Evolutionary conservation across 441 rosid genomes (phyloP).

Genomic region (Aleurites moluccanus): DNA sequence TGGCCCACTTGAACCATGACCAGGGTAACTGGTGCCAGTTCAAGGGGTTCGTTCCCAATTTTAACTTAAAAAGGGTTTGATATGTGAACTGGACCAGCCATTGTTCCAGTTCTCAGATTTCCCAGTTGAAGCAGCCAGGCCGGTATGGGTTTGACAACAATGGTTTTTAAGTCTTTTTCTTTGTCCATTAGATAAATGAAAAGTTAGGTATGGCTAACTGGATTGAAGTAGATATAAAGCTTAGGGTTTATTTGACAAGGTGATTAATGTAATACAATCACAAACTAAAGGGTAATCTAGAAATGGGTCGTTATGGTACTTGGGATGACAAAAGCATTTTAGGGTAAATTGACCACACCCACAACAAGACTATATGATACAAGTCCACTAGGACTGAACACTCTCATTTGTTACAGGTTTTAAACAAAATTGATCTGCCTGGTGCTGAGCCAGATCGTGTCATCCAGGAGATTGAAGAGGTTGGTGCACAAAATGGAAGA

Average conservation of each 20-base stretch:
- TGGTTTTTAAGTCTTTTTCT: neutral
- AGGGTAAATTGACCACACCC: neutral
- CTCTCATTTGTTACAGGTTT: slow-evolving; percentile 52
- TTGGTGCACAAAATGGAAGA: slow-evolving; percentile 46
- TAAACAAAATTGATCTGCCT: slow-evolving; percentile 98
- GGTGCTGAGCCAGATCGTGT: slow-evolving; percentile 93
- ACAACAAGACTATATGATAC: neutral
- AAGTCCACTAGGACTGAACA: slow-evolving; percentile 14
- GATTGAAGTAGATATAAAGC: neutral
- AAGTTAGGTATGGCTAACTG: neutral
- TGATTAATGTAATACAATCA: neutral
- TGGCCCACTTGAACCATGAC: no score
- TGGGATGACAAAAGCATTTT: neutral
- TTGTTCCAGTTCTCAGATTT: no score
- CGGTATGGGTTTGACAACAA: neutral
- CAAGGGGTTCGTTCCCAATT: no score
- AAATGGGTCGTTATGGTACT: neutral
- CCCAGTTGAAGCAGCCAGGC: no score
- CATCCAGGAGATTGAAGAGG: slow-evolving; percentile 94
- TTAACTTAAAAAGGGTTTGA: no score
- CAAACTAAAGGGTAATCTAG: neutral
- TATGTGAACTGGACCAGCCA: no score
- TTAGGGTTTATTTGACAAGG: neutral
- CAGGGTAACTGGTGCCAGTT: no score
- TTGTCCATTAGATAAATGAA: neutral